Evolutionary conservation across 2,329 filamentous ascomycete genomes (phyloP).

Genomic region (Penicillium brevicompactum): DNA sequence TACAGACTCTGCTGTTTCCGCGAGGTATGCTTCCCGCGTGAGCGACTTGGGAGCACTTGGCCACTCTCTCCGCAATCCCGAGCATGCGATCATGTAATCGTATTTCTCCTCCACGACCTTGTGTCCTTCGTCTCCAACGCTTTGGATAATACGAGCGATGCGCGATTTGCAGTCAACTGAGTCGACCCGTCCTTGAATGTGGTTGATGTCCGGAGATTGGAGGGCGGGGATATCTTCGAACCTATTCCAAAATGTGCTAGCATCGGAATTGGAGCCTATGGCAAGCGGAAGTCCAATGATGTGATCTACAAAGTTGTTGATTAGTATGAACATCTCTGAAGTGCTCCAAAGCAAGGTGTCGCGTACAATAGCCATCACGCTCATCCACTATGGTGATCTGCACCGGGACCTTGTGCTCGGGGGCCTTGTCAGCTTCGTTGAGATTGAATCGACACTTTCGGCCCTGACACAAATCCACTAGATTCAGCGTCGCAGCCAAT

Average conservation of each 20-base stretch:
- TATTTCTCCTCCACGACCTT: conserved; percentile 4
- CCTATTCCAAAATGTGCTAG: conserved; percentile 6
- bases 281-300: conserved; percentile 6
- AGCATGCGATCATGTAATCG: conserved; percentile 71
- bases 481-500: conserved; percentile 65
- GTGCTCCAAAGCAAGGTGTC: background rate
- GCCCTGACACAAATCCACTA: conserved; percentile 66
- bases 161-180: conserved; percentile 8
- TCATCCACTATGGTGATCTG: conserved; percentile 73
- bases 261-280: conserved; percentile 1
- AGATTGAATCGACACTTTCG: conserved; percentile 8
- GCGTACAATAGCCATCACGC: conserved; percentile 73
- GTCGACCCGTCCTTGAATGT: conserved; percentile 4
- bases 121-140: background rate
- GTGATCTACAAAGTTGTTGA: background rate
- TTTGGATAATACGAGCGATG: background rate
- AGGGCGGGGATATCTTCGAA: conserved; percentile 7
- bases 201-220: conserved; percentile 4
- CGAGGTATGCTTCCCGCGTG: conserved; percentile 63
- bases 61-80: conserved; percentile 68
- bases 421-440: conserved; percentile 46
- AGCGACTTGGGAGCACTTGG: conserved; percentile 70
- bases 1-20: conserved; percentile 3
- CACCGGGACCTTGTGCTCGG: conserved; percentile 38
- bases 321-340: background rate